Evolutionary conservation across 495 filamentous ascomycete species (phyloP).

Genomic region (Staphylotrichum longicolle): DNA sequence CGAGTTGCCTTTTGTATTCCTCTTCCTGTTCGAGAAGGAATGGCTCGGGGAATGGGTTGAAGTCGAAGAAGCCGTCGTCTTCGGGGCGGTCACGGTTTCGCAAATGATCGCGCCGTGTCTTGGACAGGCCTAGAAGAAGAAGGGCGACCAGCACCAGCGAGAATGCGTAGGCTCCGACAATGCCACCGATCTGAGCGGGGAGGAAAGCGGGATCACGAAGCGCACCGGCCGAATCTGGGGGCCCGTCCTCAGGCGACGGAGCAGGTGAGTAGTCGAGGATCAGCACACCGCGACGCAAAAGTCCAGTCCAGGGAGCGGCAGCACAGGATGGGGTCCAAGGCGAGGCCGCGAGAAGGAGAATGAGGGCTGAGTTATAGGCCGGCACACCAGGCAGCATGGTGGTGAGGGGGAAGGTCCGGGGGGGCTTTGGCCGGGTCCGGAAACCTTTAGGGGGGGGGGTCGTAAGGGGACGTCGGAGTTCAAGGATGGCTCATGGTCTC

Average conservation of each 20-base stretch:
- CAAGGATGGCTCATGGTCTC: slow-evolving; percentile 38
- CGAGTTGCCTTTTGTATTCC: slow-evolving; percentile 29
- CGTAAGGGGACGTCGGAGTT: slow-evolving; percentile 21
- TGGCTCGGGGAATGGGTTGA: slow-evolving; percentile 32
- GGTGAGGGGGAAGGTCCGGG: slow-evolving; percentile 10
- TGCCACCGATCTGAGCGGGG: slow-evolving; percentile 72
- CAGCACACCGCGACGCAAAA: slow-evolving; percentile 39
- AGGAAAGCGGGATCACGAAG: slow-evolving; percentile 59
- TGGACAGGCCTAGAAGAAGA: slow-evolving; percentile 56
- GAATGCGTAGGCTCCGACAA: slow-evolving; percentile 75
- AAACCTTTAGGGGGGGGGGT: slow-evolving; percentile 16
- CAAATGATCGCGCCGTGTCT: slow-evolving; percentile 43
- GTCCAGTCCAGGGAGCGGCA: slow-evolving; percentile 27
- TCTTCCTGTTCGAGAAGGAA: slow-evolving; percentile 41
- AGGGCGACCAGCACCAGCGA: slow-evolving; percentile 65
- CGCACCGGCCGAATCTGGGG: slow-evolving; percentile 54
- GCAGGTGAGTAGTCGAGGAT: slow-evolving; percentile 57
- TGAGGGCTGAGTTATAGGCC: slow-evolving; percentile 34
- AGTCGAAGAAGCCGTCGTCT: slow-evolving; percentile 17
- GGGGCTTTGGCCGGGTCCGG: slow-evolving; percentile 14
- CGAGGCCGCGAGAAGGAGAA: slow-evolving; percentile 36
- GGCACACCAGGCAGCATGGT: slow-evolving; percentile 34
- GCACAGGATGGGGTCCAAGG: slow-evolving; percentile 34
- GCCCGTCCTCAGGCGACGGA: slow-evolving; percentile 57
- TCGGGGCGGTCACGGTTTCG: slow-evolving; percentile 30